A percentile compares a stretch with the other conserved stretches of the same genome.
These are phyloP conservation scores for Salvia rosmarinus DNA, from an alignment of 257 asterid genomes.

Conservation along the genomic window DNA sequence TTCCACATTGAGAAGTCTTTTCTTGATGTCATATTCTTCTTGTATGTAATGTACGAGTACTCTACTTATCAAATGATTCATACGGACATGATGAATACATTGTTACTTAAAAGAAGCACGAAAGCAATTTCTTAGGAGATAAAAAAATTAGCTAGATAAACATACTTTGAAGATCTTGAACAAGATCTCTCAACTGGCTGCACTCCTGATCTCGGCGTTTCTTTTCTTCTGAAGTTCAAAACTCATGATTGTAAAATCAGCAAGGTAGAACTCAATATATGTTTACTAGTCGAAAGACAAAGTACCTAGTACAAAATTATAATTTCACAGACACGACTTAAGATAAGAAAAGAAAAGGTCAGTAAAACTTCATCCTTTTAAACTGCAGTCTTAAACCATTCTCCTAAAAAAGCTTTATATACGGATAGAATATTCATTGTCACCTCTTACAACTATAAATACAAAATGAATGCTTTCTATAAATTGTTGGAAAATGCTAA, in stretches of 20 bases:
- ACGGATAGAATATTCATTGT: conserved; percentile 14
- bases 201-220: conserved; percentile 75
- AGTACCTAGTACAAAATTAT: conserved; percentile 22
- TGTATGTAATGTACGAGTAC: background rate
- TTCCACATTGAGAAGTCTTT: conserved; percentile 10
- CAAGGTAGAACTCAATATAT: background rate
- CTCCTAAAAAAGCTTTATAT: background rate
- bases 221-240: conserved; percentile 68
- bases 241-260: conserved; percentile 31
- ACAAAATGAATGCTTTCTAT: conserved; percentile 5
- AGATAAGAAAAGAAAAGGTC: conserved; percentile 15
- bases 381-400: conserved; percentile 5
- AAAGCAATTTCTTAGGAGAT: conserved; percentile 20
- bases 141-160: conserved; percentile 28
- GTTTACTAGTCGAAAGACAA: conserved; percentile 18
- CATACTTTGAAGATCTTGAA: conserved; percentile 90
- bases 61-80: conserved; percentile 15
- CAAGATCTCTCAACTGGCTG: conserved; percentile 74
- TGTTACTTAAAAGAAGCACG: conserved; percentile 22
- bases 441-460: background rate
- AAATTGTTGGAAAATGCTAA: conserved; percentile 17
- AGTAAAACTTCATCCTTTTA: conserved; percentile 11
- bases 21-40: conserved; percentile 13
- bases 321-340: conserved; percentile 9
- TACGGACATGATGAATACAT: conserved; percentile 7